Base-by-base conservation (phyloP, 192 early-diverging fungal genomes). In the Pilaira anomala region DNA sequence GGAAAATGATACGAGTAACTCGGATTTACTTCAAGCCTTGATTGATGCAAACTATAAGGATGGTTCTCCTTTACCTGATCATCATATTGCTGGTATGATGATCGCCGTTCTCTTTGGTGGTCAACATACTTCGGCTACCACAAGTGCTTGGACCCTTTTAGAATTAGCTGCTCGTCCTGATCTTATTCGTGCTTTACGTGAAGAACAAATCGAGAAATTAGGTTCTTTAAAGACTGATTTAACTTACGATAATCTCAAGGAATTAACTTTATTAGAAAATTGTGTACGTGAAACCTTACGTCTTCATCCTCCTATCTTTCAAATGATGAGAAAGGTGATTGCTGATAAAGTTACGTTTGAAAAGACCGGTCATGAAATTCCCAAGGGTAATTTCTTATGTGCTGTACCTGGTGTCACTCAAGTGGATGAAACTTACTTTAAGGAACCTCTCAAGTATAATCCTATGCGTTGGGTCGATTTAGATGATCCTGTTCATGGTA, bases 51-150 rank as follows among this genome's bases (percentile, higher is more conserved):
- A 78, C 24, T 98, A 98, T 83, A 95, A 93, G 81, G 84, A 90
- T 67, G 96, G 96, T 33, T 83, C 84, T 57, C 78, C 79, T 39
- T 73, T 96, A 76, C 85, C 91, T 25, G 92, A 97, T 71, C 76
- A 85, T 40, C 91, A 93, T 54, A 80, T 93, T 60, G 90, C 93
- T 22, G 91, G 94, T 83, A 88, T 98, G 85, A 90, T 97, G 89
- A 98, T 98, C 83, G 97, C 97, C 19, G 70, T 93, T 48, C 80
- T 98, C 49, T 92, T 98, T 87, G 97, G 91, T 33, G 97, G 97
- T n/a, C 95, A 97, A 75, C 97, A 98, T 77, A 97, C 97, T 5
- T 85, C 82, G 18, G 90, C 94, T 16, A 93, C 97, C 42, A 96
- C 97, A 19, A 81, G 87, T 9, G 87, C 93, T 36, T 98, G 97